Evolutionary conservation across 768 basidiomycete species (phyloP).

Genomic region (Rhodotorula paludigena): DNA sequence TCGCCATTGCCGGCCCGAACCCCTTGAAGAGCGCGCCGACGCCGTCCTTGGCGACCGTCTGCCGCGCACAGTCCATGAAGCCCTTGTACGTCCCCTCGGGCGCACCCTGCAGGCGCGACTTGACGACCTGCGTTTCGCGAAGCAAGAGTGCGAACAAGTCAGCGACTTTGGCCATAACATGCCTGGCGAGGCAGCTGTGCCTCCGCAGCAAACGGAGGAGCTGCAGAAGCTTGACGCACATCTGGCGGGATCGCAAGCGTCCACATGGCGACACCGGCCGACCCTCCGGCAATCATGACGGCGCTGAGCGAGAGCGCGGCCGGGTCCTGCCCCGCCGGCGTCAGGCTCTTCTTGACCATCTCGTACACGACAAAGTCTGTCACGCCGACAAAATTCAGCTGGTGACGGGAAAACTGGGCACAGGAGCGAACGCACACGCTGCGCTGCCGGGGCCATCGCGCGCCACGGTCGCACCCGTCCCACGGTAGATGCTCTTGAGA

Average conservation of each 20-base stretch:
- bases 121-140: conserved; percentile 65
- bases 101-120: conserved; percentile 91
- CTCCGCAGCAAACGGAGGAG: not conserved
- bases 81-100: conserved; percentile 97
- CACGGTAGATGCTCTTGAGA: conserved; percentile 81
- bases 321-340: conserved; percentile 71
- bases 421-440: conserved; percentile 54
- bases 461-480: conserved; percentile 84
- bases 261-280: conserved; percentile 98
- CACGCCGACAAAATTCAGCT: too few species aligned
- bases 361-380: conserved; percentile 90
- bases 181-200: too few species aligned
- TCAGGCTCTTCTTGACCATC: conserved; percentile 78
- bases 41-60: conserved; percentile 86
- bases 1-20: conserved; percentile 92
- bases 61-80: conserved; percentile 82
- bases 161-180: not conserved
- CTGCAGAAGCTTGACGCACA: conserved; percentile 53
- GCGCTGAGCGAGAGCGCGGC: conserved; percentile 76
- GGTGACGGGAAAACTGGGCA: too few species aligned
- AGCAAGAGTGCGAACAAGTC: not conserved
- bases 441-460: conserved; percentile 96
- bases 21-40: conserved; percentile 84
- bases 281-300: conserved; percentile 85
- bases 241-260: conserved; percentile 93